Percentiles rank a stretch among this genome's conserved stretches.
phyloP scores from a whole-genome alignment of 2,329 filamentous ascomycete genomes.

The Dactylellina leptospora region DNA sequence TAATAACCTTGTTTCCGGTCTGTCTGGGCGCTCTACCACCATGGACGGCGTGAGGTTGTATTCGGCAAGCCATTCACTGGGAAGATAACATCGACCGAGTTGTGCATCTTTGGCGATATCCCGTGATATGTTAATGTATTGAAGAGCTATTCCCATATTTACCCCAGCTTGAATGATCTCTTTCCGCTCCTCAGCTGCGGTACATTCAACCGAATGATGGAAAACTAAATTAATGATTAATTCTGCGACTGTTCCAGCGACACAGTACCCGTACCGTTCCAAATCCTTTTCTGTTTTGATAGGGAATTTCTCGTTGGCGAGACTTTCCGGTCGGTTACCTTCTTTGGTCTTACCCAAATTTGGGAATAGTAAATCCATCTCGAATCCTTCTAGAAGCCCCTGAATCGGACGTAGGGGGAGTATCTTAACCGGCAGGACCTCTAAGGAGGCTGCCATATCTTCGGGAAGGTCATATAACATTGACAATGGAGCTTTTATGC shows the following conservation, averaged over 20 bases:
- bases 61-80: constrained; percentile 70
- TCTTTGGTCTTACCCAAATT: constrained; percentile 53
- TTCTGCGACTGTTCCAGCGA: constrained; percentile 77
- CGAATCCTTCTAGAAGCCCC: constrained; percentile 73
- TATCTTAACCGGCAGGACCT: constrained; percentile 68
- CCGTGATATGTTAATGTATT: constrained; percentile 79
- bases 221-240: constrained; percentile 74
- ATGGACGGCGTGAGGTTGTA: constrained; percentile 66
- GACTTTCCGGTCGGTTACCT: neutral
- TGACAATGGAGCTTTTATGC: constrained; percentile 7
- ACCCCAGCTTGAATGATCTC: constrained; percentile 68
- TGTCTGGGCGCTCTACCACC: constrained; percentile 66
- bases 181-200: constrained; percentile 58
- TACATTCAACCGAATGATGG: constrained; percentile 62
- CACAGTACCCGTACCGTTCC: constrained; percentile 71
- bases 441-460: constrained; percentile 58
- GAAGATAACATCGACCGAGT: constrained; percentile 74
- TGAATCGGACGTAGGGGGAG: constrained; percentile 70
- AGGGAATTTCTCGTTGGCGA: constrained; percentile 61
- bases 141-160: constrained; percentile 76
- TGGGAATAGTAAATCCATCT: constrained; percentile 71
- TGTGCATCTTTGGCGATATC: constrained; percentile 74
- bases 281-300: constrained; percentile 70
- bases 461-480: constrained; percentile 57
- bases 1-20: constrained; percentile 63